Percentiles rank a stretch among this genome's conserved stretches.
Conservation (phyloP, 1,284 basidiomycete genomes). For the Phellopilus nigrolimitatus region DNA sequence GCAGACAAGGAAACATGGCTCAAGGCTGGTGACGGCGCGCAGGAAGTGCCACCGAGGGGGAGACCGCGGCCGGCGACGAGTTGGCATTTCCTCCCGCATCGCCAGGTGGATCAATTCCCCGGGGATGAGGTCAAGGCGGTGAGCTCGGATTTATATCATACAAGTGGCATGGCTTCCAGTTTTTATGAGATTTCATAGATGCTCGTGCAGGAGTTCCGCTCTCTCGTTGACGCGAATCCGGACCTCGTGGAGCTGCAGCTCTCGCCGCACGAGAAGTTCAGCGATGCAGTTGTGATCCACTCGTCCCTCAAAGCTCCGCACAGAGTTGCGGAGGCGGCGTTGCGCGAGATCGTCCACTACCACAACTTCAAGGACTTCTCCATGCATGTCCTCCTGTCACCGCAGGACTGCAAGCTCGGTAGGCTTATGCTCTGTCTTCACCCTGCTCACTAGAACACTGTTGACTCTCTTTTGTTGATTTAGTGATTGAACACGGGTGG, state of each 20-base stretch:
- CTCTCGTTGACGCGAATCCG: constrained; percentile 20
- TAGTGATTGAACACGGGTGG: constrained; percentile 28
- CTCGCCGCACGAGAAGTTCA: constrained; percentile 24
- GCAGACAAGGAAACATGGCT: constrained; percentile 22
- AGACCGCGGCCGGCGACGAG: constrained; percentile 22
- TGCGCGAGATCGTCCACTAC: constrained; percentile 26
- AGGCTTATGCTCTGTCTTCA: not conserved
- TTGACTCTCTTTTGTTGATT: not conserved
- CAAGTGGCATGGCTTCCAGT: no score
- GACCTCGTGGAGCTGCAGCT: constrained; percentile 18
- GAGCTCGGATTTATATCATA: not conserved
- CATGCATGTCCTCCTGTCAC: constrained; percentile 25
- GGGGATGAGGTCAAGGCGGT: constrained; percentile 21
- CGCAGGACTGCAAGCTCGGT: constrained; percentile 27
- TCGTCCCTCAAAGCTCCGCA: constrained; percentile 19
- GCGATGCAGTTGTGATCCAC: constrained; percentile 22
- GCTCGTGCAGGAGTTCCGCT: constrained; percentile 2
- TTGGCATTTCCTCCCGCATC: constrained; percentile 27
- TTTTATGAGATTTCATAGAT: no score
- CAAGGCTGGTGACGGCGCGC: constrained; percentile 10
- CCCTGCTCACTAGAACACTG: not conserved
- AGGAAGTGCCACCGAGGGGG: constrained; percentile 20
- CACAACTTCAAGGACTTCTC: constrained; percentile 26
- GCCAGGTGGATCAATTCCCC: constrained; percentile 24
- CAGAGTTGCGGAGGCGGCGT: constrained; percentile 17